A percentile compares a stretch with the other conserved stretches of the same genome.
Conservation (phyloP, 495 filamentous ascomycete species). For the Tuber aestivum region DNA sequence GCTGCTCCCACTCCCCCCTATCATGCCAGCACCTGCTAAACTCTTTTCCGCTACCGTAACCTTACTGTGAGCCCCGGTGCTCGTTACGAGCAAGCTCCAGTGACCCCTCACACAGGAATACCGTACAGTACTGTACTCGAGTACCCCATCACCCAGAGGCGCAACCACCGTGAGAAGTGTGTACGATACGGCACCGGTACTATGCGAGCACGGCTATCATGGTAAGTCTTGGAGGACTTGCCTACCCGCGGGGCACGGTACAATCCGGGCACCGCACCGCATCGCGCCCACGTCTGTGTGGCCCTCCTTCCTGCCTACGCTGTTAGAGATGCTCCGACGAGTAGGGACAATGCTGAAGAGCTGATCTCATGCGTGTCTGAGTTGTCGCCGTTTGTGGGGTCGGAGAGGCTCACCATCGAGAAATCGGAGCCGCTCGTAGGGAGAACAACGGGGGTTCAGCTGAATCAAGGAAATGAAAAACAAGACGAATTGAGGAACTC, state of each 20-base stretch:
- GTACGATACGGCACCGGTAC: neutral
- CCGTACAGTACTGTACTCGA: no score
- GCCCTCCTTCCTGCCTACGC: neutral
- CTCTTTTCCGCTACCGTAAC: no score
- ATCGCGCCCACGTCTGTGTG: neutral
- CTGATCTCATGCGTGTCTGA: neutral
- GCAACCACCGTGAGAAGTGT: neutral
- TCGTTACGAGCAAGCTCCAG: neutral
- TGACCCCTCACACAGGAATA: neutral
- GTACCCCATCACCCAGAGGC: neutral
- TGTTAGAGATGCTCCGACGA: neutral
- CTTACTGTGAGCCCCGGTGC: no score
- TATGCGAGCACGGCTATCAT: neutral
- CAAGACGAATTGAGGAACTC: neutral
- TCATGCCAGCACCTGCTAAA: neutral
- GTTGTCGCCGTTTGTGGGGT: neutral
- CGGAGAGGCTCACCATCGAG: neutral
- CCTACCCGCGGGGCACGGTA: neutral
- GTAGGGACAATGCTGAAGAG: neutral
- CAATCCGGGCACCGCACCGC: neutral
- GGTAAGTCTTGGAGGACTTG: neutral
- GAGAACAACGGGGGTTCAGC: neutral
- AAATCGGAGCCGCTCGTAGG: neutral
- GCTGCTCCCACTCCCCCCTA: neutral
- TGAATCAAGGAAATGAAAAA: neutral